Base-by-base conservation (phyloP, 2,329 filamentous ascomycete species). In the Bipolaris gigantea region DNA sequence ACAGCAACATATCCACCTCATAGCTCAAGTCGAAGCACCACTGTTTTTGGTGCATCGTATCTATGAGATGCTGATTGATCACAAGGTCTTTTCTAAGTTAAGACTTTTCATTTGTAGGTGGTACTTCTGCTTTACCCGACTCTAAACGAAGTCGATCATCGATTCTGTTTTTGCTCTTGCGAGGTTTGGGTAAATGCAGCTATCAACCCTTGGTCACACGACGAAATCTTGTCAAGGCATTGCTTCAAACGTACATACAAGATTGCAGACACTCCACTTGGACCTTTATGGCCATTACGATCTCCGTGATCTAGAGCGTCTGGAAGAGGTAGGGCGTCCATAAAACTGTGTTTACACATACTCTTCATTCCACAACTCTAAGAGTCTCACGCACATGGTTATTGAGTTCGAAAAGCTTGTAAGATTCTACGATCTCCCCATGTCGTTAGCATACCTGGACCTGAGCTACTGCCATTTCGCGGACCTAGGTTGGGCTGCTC, bases 91-190 rank as follows among this genome's bases (percentile, higher is more conserved):
- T 16, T 30, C 35, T 5, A 54, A 19, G n/a, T 48, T 50, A 50
- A 51, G 27, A 57, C 50, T 8, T 50, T 59, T n/a, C 42, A 43
- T 34, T 15, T 57, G 50, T 57, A 40, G 11, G 48, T 34, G 4
- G n/a, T 9, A 13, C 9, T 2, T 2, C 8, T 39, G 3, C 25
- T 16, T 42, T 18, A 16, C 41, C 18, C 10, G 18, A 34, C 4
- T 16, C 7, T 25, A 32, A 23, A 15, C 5, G 25, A 34, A 7
- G 5, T 41, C 10, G 23, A 42, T 16, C 23, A 42, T 30, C 13
- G 8, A 4, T 27, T 27, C 13, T 5, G n/a, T 27, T 42, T 10
- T 42, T 15, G 15, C 39, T 16, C 39, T 16, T 42, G 23, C 13
- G 19, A 27, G 21, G 15, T 27, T 30, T 41, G 23, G 23, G 7